A percentile compares a stretch with the other conserved stretches of the same genome.
Evolutionary conservation across 1,139 yeast genomes (phyloP).

Genomic region (Protomyces inundatus): DNA sequence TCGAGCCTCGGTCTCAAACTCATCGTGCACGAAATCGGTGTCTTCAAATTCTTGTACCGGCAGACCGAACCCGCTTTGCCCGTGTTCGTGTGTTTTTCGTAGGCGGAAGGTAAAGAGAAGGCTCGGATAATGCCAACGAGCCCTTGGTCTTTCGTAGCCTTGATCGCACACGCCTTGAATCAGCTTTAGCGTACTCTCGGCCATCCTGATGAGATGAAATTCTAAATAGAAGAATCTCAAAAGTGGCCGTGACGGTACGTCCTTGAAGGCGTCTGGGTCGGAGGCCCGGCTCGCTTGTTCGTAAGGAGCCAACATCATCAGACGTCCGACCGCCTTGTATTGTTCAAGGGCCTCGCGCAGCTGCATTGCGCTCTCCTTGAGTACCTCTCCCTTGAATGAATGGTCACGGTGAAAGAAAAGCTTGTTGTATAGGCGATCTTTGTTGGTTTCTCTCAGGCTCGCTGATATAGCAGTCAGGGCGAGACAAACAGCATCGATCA

Average conservation of each 20-base stretch:
- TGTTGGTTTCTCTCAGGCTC: constrained; percentile 22
- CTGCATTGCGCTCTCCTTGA: not conserved
- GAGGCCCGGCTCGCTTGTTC: not conserved
- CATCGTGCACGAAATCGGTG: constrained; percentile 7
- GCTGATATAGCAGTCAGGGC: constrained; percentile 16
- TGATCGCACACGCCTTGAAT: constrained; percentile 21
- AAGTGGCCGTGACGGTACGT: constrained; percentile 9
- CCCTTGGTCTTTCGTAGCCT: not conserved
- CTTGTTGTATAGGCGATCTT: constrained; percentile 20
- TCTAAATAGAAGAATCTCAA: constrained; percentile 22
- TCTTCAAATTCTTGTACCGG: constrained; percentile 4
- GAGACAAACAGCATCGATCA: constrained; percentile 3
- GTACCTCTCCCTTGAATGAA: not conserved
- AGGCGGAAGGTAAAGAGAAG: not conserved
- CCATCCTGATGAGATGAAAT: constrained; percentile 16
- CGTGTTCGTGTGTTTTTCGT: not conserved
- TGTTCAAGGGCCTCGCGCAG: constrained; percentile 11
- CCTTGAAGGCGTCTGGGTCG: not conserved
- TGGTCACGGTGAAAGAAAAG: constrained; percentile 3
- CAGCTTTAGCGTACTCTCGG: constrained; percentile 23
- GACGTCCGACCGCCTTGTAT: constrained; percentile 13
- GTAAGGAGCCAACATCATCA: constrained; percentile 19
- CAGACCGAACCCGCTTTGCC: not conserved
- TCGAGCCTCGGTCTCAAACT: constrained; percentile 36
- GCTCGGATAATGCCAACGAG: constrained; percentile 12